These are phyloP conservation scores for Amylostereum areolatum DNA, from an alignment of 1,284 basidiomycete species.

Conservation along the genomic window DNA sequence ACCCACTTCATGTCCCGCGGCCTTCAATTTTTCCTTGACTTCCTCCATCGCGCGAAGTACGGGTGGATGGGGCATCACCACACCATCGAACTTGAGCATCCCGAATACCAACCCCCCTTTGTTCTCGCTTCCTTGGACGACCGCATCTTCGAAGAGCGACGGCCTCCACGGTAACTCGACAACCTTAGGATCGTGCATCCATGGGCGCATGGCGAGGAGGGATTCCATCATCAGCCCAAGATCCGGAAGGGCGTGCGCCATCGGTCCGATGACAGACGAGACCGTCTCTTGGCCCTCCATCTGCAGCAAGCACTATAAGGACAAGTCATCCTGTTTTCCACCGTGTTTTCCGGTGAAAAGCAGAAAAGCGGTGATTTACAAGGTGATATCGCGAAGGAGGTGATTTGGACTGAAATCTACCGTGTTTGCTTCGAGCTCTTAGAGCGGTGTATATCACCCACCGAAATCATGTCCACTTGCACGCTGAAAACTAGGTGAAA, in stretches of 20 bases:
- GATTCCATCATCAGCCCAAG: background rate
- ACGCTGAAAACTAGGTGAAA: no score
- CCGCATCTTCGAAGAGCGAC: background rate
- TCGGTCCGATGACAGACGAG: background rate
- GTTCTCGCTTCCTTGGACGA: background rate
- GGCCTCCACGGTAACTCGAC: background rate
- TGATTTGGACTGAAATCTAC: no score
- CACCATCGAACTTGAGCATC: background rate
- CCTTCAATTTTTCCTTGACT: background rate
- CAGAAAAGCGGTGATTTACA: no score
- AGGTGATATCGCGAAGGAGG: no score
- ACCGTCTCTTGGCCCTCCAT: background rate
- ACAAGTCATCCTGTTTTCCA: no score
- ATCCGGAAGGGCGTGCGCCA: background rate
- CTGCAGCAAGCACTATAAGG: no score
- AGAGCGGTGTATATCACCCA: no score
- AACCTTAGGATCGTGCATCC: background rate
- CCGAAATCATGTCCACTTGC: no score
- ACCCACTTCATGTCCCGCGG: slow-evolving; percentile 1
- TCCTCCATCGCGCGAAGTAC: background rate
- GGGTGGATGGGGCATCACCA: background rate
- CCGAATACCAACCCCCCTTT: background rate
- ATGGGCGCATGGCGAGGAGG: background rate
- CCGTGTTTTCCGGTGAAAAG: no score
- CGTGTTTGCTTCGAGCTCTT: no score